A percentile compares a stretch with the other conserved stretches of the same genome.
phyloP scores from a whole-genome alignment of 2,329 filamentous ascomycete species.

The Penicillium sp. region DNA sequence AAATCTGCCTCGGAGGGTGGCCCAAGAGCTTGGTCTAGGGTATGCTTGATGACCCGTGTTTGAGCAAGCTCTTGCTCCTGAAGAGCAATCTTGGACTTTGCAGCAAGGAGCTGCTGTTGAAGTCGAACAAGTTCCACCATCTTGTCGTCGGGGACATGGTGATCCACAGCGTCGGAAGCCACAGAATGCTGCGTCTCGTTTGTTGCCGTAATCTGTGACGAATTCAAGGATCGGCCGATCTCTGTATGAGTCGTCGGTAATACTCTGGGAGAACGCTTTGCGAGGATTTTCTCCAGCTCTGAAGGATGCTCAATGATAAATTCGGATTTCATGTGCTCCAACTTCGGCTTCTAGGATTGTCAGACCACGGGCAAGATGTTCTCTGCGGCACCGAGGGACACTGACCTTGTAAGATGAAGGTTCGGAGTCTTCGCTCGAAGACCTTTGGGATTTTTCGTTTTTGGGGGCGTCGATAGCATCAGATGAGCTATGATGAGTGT shows the following conservation, averaged over 20 bases:
- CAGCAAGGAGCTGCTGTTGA: constrained; percentile 58
- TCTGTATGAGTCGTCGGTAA: constrained; percentile 16
- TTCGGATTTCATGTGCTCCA: constrained; percentile 38
- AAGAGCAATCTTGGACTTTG: constrained; percentile 59
- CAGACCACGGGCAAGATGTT: constrained; percentile 22
- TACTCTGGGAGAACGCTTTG: constrained; percentile 41
- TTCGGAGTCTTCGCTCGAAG: constrained; percentile 24
- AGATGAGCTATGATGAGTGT: constrained; percentile 26
- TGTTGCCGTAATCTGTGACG: constrained; percentile 19
- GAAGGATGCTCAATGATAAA: constrained; percentile 32
- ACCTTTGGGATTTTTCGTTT: constrained; percentile 33
- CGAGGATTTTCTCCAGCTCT: constrained; percentile 65
- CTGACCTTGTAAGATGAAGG: constrained; percentile 40
- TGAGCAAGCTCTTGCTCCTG: constrained; percentile 64
- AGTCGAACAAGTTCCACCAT: constrained; percentile 55
- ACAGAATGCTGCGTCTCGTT: constrained; percentile 13
- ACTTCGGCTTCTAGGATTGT: constrained; percentile 50
- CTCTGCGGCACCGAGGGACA: background rate
- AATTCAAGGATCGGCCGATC: constrained; percentile 19
- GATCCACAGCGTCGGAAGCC: constrained; percentile 10
- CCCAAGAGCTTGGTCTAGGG: constrained; percentile 59
- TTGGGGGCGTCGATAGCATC: constrained; percentile 37
- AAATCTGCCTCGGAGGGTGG: constrained; percentile 56
- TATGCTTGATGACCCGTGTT: constrained; percentile 61
- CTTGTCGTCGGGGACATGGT: constrained; percentile 30